phyloP scores from a whole-genome alignment of 1,284 basidiomycete genomes.

The Leccinum variabile region DNA sequence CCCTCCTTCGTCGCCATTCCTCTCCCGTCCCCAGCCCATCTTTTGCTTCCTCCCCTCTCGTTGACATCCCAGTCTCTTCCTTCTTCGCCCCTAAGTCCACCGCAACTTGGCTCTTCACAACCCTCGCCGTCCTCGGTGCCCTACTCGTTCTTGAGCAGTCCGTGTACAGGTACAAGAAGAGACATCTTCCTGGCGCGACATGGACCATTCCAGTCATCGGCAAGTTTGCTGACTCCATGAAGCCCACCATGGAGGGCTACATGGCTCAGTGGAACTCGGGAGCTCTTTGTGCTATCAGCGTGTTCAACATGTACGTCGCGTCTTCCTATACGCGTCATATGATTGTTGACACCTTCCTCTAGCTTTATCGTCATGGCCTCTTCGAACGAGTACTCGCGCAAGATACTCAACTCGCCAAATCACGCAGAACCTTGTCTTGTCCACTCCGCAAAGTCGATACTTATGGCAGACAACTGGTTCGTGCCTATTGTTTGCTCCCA shows the following conservation, averaged over 20 bases:
- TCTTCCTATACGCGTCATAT: neutral
- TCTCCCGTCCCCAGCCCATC: conserved; percentile 44
- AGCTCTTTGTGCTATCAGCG: conserved; percentile 81
- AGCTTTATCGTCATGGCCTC: conserved; percentile 98
- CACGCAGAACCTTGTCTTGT: conserved; percentile 94
- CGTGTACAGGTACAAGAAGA: conserved; percentile 86
- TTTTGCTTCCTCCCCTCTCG: conserved; percentile 36
- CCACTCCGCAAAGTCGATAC: conserved; percentile 87
- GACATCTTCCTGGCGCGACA: conserved; percentile 77
- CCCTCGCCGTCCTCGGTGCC: conserved; percentile 56
- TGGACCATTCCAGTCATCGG: conserved; percentile 97
- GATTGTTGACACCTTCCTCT: conserved; percentile 13
- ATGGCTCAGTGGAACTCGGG: conserved; percentile 88
- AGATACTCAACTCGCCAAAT: conserved; percentile 89
- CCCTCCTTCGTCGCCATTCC: conserved; percentile 36
- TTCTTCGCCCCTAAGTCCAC: conserved; percentile 40
- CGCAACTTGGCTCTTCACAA: conserved; percentile 65
- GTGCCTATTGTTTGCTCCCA: conserved; percentile 17
- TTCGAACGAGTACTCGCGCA: conserved; percentile 86
- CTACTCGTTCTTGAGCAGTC: conserved; percentile 80
- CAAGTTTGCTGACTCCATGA: conserved; percentile 87
- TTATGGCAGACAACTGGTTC: conserved; percentile 90
- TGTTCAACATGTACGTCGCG: conserved; percentile 88
- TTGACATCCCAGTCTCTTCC: conserved; percentile 49
- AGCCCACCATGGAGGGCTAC: conserved; percentile 87